A percentile compares a stretch with the other conserved stretches of the same genome.
Evolutionary conservation across 2,329 filamentous ascomycete species (phyloP).

Genomic region (Trichoderma simmonsii): DNA sequence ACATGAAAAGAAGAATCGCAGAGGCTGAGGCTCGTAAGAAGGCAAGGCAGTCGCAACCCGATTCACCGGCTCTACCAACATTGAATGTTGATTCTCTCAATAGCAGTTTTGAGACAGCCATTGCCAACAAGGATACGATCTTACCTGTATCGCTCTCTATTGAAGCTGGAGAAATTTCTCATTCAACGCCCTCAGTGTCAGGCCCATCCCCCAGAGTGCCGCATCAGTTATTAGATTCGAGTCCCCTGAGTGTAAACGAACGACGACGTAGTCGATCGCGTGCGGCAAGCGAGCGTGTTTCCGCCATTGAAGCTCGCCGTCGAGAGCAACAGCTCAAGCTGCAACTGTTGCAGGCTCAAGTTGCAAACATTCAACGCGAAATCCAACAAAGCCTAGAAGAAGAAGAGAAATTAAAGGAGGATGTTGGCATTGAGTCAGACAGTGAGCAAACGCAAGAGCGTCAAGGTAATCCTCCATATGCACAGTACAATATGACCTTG

Average conservation of each 20-base stretch:
- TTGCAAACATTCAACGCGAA: constrained; percentile 48
- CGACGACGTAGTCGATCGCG: constrained; percentile 31
- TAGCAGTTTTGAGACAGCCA: constrained; percentile 24
- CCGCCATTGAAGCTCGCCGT: constrained; percentile 36
- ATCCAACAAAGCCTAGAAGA: constrained; percentile 38
- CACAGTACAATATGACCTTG: neutral
- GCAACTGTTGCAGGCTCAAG: constrained; percentile 44
- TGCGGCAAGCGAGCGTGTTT: constrained; percentile 36
- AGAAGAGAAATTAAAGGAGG: constrained; percentile 33
- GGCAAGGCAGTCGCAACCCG: constrained; percentile 35
- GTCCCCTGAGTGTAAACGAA: constrained; percentile 17
- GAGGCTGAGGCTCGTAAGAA: constrained; percentile 56
- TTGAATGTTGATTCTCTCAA: constrained; percentile 28
- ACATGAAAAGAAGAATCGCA: constrained; percentile 57
- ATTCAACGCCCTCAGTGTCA: constrained; percentile 15
- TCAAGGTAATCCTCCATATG: constrained; percentile 18
- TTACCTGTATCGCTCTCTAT: neutral
- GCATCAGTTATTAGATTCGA: constrained; percentile 21
- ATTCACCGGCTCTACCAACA: constrained; percentile 31
- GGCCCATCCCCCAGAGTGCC: constrained; percentile 5
- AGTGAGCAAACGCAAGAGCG: constrained; percentile 14
- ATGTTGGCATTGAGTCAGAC: constrained; percentile 25
- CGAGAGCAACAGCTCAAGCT: constrained; percentile 45
- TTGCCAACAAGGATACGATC: neutral
- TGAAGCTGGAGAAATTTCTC: neutral